A percentile compares a stretch with the other conserved stretches of the same genome.
These are phyloP conservation scores for Pichia sp. DNA, from an alignment of 1,139 yeast species.

Conservation along the genomic window DNA sequence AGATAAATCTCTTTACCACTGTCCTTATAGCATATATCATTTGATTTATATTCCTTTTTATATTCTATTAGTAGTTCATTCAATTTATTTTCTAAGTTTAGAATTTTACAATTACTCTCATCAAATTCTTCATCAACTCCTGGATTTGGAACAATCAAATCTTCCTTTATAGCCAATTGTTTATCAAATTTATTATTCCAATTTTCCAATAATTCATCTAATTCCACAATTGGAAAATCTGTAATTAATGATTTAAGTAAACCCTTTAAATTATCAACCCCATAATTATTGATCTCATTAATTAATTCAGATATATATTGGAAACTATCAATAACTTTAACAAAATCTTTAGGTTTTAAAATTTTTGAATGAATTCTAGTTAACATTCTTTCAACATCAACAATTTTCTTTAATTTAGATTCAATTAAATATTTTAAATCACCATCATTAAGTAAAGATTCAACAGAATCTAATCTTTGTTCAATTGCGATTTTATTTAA, in stretches of 20 bases:
- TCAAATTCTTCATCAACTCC: slow-evolving; percentile 91
- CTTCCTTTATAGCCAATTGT: slow-evolving; percentile 58
- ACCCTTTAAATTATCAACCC: slow-evolving; percentile 36
- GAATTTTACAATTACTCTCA: slow-evolving; percentile 52
- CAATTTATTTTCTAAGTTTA: slow-evolving; percentile 55
- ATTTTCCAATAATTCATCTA: slow-evolving; percentile 44
- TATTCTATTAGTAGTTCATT: slow-evolving; percentile 50
- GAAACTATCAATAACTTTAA: slow-evolving; percentile 76
- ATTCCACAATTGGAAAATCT: slow-evolving; percentile 46
- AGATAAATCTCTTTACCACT: slow-evolving; percentile 90
- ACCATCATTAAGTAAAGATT: slow-evolving; percentile 56
- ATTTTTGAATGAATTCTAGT: slow-evolving; percentile 86
- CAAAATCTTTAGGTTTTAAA: slow-evolving; percentile 74
- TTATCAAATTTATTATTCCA: slow-evolving; percentile 90
- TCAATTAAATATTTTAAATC: slow-evolving; percentile 55
- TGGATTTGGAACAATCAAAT: slow-evolving; percentile 60
- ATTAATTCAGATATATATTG: slow-evolving; percentile 49
- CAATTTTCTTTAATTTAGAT: slow-evolving; percentile 51
- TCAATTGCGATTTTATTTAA: slow-evolving; percentile 55
- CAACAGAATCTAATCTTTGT: slow-evolving; percentile 76
- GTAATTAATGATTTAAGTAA: slow-evolving; percentile 41
- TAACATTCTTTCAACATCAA: slow-evolving; percentile 83
- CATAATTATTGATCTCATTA: slow-evolving; percentile 35
- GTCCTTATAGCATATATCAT: slow-evolving; percentile 74
- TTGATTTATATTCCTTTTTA: slow-evolving; percentile 60